Percentiles rank a stretch among this genome's conserved stretches.
These are phyloP conservation scores for Hypoxylon sp. DNA, from an alignment of 2,329 filamentous ascomycete species.

Conservation along the genomic window DNA sequence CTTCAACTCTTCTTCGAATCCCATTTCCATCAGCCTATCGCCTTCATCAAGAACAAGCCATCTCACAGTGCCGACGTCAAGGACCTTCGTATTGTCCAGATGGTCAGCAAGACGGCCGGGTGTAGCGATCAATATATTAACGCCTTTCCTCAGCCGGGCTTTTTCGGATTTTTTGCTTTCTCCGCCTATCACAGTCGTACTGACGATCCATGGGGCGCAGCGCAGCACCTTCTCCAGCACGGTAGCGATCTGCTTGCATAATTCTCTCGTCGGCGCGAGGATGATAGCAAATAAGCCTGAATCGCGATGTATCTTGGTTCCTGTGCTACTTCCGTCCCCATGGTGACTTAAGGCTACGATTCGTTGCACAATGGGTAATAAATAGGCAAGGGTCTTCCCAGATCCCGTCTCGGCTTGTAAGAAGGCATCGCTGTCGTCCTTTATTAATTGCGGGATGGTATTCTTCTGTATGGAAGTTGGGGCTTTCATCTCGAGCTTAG, in stretches of 20 bases:
- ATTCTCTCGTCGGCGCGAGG: conserved; percentile 91
- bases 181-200: conserved; percentile 82
- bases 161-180: conserved; percentile 87
- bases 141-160: conserved; percentile 90
- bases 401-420: conserved; percentile 98
- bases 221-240: conserved; percentile 88
- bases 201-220: conserved; percentile 95
- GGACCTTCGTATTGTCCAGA: conserved; percentile 88
- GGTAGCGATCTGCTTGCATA: conserved; percentile 92
- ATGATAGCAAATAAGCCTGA: conserved; percentile 94
- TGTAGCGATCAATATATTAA: conserved; percentile 96
- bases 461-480: conserved; percentile 96
- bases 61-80: conserved; percentile 89
- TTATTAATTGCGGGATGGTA: conserved; percentile 84
- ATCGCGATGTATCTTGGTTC: conserved; percentile 78
- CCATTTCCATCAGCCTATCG: conserved; percentile 97
- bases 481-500: conserved; percentile 89
- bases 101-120: conserved; percentile 93
- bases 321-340: conserved; percentile 61
- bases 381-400: conserved; percentile 96
- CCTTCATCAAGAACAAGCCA: conserved; percentile 98
- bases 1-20: conserved; percentile 94
- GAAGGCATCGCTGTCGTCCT: conserved; percentile 89
- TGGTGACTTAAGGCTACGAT: conserved; percentile 81
- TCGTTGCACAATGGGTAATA: conserved; percentile 91